Base-by-base conservation (phyloP, 441 rosid species). In the Rhodomyrtus psidioides region DNA sequence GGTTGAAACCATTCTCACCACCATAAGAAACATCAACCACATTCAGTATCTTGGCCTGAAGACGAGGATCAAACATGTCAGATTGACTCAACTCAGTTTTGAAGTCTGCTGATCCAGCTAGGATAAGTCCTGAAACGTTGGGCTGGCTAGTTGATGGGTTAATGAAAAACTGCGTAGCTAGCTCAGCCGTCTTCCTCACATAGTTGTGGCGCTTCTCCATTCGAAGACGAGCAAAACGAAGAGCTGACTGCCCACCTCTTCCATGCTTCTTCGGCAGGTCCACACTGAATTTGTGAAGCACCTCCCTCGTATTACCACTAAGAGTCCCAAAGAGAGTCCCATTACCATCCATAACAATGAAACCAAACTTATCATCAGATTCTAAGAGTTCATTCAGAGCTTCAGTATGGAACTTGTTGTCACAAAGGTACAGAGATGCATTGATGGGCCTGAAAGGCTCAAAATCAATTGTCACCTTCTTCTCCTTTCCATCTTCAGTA, bases 41-140 rank as follows among this genome's bases (percentile, higher is more conserved):
- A 84, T 94, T 96, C 87, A 96, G 86, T 85, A 96, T 94, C 90
- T 94, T 95, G 17, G 98, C 97, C 89, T 94, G 98, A 75, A 95
- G 96, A 59, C 98, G 96, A 85, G 95, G 96, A 84, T 96, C 99
- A 88, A 96, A 95, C 95, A 95, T 93, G 87, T 96, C 95, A 39
- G 99, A 95, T 83, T 96, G 98, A 89, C 99, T 95, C 83, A 95
- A 89, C 91, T 96, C 99, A 23, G 99, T 96, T 91, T 96, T 96
- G 90, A 96, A 96, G 88, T 95, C 99, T 24, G 99, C 98, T 83
- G 98, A 96, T 49, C 99, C 99, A 86, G 99, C 98, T 55, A 96
- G 95, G 34, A 96, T 93, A 26, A 96, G 89, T n/a, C 99, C 99
- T 4, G 97, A 83, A 86, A 96, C 98, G 90, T 95, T 94, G 21